Evolutionary conservation across 2,329 filamentous ascomycete genomes (phyloP).

Genomic region (Colletotrichum noveboracense): DNA sequence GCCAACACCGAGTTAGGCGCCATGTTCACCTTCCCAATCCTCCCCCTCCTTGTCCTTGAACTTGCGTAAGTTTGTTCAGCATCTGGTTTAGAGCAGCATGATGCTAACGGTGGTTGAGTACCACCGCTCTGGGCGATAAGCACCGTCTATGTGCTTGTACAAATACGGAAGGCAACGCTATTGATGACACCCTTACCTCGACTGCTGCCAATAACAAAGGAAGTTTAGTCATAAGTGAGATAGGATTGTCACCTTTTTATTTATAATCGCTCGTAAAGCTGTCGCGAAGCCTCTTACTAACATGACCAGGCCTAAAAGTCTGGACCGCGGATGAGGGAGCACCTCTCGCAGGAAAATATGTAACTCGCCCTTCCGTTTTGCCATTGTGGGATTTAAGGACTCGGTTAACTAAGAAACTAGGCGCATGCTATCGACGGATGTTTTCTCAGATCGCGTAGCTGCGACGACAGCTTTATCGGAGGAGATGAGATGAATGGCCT

Average conservation of each 20-base stretch:
- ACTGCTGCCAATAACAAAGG: not conserved
- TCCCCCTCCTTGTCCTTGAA: not conserved
- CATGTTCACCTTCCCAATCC: not conserved
- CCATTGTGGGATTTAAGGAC: not conserved
- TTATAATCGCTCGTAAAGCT: not conserved
- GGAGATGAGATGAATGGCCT: not conserved
- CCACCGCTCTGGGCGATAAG: not conserved
- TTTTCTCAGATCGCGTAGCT: not conserved
- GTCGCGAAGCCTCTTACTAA: not conserved
- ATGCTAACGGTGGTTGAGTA: not conserved
- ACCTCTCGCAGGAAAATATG: not conserved
- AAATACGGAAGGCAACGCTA: not conserved
- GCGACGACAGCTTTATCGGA: not conserved
- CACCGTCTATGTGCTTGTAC: not conserved
- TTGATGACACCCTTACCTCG: not conserved
- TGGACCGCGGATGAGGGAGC: not conserved
- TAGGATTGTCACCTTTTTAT: rapidly evolving
- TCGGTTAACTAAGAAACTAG: not conserved
- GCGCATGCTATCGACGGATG: not conserved
- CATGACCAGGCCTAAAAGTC: not conserved
- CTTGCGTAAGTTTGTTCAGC: not conserved
- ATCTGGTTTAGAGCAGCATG: not conserved
- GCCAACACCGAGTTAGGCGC: rapidly evolving
- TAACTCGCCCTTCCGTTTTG: not conserved
- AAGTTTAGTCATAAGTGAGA: not conserved